Conservation (phyloP, 148 eudicot genomes). For the Selenicereus undatus region DNA sequence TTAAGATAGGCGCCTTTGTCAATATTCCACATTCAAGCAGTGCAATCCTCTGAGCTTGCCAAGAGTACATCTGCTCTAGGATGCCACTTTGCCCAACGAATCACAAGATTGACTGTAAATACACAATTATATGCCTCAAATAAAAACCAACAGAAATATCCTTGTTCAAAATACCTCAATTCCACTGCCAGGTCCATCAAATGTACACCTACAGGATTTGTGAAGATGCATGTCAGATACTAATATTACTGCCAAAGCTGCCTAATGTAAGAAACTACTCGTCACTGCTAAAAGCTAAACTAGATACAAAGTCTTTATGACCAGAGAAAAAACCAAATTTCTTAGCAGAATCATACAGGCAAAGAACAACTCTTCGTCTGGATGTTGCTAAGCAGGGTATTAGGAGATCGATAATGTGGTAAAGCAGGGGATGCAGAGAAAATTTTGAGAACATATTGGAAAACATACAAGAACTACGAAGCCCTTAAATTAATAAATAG, state of each 20-base stretch:
- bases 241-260: slow-evolving; percentile 64
- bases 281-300: slow-evolving; percentile 75
- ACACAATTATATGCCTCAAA: background rate
- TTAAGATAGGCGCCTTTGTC: slow-evolving; percentile 58
- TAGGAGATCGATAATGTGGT: too few species aligned
- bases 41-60: slow-evolving; percentile 82
- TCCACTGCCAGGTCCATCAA: slow-evolving; percentile 71
- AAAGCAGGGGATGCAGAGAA: too few species aligned
- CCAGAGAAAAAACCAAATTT: slow-evolving; percentile 38
- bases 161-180: slow-evolving; percentile 57
- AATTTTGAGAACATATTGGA: too few species aligned
- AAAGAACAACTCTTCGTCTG: too few species aligned
- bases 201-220: slow-evolving; percentile 47
- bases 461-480: too few species aligned
- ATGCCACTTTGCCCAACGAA: slow-evolving; percentile 94
- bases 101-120: slow-evolving; percentile 19
- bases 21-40: slow-evolving; percentile 94
- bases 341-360: slow-evolving; percentile 10
- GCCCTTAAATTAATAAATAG: background rate
- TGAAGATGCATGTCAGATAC: slow-evolving; percentile 68
- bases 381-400: too few species aligned
- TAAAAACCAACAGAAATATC: background rate
- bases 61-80: slow-evolving; percentile 81
- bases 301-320: slow-evolving; percentile 61
- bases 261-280: slow-evolving; percentile 82